phyloP scores from a whole-genome alignment of 2,329 filamentous ascomycete genomes.

The Clathrospora elynae region DNA sequence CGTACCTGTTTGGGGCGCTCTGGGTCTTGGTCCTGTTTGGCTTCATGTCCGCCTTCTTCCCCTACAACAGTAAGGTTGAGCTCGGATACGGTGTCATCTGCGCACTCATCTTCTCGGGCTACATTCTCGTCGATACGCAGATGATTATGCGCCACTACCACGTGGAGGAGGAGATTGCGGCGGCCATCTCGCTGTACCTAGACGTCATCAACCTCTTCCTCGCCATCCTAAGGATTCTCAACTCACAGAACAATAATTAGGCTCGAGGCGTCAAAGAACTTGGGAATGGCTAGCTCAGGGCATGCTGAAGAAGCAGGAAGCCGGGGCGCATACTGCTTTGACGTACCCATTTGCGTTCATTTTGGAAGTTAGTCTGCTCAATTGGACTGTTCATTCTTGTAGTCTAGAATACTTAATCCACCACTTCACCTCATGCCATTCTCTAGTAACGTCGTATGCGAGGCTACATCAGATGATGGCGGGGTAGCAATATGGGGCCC shows the following conservation, averaged over 20 bases:
- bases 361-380: too few relatives aligned
- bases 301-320: too few relatives aligned
- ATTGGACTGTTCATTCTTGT: too few relatives aligned
- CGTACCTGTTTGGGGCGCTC: constrained; percentile 87
- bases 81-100: constrained; percentile 81
- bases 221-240: constrained; percentile 91
- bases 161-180: constrained; percentile 96
- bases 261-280: background rate
- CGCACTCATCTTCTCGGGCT: constrained; percentile 88
- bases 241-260: constrained; percentile 93
- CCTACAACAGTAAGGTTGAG: constrained; percentile 78
- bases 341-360: too few relatives aligned
- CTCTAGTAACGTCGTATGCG: constrained; percentile 1
- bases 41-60: constrained; percentile 90
- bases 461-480: constrained; percentile 16
- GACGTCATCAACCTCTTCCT: constrained; percentile 98
- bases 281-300: background rate
- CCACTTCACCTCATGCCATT: too few relatives aligned
- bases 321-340: too few relatives aligned
- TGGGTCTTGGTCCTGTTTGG: constrained; percentile 93
- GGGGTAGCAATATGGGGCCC: constrained; percentile 23
- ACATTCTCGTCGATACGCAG: constrained; percentile 96
- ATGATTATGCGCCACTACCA: constrained; percentile 94
- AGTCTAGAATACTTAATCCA: too few relatives aligned
- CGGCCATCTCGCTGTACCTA: constrained; percentile 90